phyloP scores from a whole-genome alignment of 2,329 filamentous ascomycete genomes.

The Diaporthe amygdali region DNA sequence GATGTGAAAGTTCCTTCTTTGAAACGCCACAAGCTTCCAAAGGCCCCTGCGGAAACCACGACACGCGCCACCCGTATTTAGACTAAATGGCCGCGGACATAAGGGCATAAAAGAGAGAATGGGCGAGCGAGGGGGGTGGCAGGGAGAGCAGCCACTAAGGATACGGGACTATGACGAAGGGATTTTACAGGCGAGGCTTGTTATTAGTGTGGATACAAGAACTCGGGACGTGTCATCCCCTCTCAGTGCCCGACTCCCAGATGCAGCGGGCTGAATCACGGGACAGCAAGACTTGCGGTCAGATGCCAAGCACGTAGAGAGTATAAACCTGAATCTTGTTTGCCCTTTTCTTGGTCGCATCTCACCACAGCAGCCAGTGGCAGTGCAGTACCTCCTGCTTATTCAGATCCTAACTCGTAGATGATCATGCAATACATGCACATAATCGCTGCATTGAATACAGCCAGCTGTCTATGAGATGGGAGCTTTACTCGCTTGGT shows the following conservation, averaged over 20 bases:
- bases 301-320: not conserved
- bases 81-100: not conserved
- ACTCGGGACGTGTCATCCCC: conserved; percentile 19
- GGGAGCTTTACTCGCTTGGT: not conserved
- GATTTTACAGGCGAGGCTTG: conserved; percentile 22
- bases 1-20: conserved; percentile 20
- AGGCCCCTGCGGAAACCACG: conserved; percentile 9
- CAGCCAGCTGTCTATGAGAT: not conserved
- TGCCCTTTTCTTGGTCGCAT: not conserved
- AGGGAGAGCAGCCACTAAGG: not conserved
- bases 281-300: conserved; percentile 9
- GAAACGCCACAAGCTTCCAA: conserved; percentile 19
- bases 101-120: not conserved
- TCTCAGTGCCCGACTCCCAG: not conserved
- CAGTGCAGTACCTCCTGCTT: not conserved
- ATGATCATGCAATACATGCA: not conserved
- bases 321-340: not conserved
- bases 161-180: conserved; percentile 15
- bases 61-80: conserved; percentile 11
- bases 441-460: not conserved
- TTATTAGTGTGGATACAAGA: conserved; percentile 23
- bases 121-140: not conserved
- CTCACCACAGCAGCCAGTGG: not conserved
- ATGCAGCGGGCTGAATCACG: conserved; percentile 8
- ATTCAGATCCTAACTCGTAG: not conserved